A percentile compares a stretch with the other conserved stretches of the same genome.
These are phyloP conservation scores for Metschnikowia lochheadii DNA, from an alignment of 805 yeast genomes.

Conservation along the genomic window DNA sequence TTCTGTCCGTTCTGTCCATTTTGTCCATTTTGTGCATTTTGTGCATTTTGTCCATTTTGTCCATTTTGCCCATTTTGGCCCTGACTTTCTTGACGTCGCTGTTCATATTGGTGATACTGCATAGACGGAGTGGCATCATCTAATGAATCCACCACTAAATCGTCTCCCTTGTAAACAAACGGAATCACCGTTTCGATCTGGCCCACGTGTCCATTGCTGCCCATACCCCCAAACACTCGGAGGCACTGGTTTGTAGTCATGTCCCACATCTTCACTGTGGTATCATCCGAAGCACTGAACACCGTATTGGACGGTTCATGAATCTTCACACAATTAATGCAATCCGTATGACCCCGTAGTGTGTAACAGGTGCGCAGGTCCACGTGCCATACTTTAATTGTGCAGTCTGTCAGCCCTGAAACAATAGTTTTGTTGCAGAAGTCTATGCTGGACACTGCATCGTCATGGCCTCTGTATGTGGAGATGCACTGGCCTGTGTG, in stretches of 20 bases:
- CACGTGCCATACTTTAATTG: constrained; percentile 95
- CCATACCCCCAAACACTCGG: constrained; percentile 71
- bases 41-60: too few relatives aligned
- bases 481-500: constrained; percentile 91
- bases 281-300: constrained; percentile 87
- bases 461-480: constrained; percentile 89
- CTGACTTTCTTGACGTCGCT: constrained; percentile 8
- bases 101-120: constrained; percentile 15
- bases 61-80: neutral
- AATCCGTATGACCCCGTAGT: constrained; percentile 85
- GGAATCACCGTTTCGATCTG: constrained; percentile 94
- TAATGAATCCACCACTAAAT: constrained; percentile 43
- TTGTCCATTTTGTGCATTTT: too few relatives aligned
- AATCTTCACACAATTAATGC: constrained; percentile 87
- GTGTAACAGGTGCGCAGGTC: constrained; percentile 90
- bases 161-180: constrained; percentile 59
- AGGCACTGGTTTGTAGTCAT: constrained; percentile 74
- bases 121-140: constrained; percentile 29
- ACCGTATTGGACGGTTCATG: constrained; percentile 75
- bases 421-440: constrained; percentile 77
- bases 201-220: constrained; percentile 81
- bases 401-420: constrained; percentile 88
- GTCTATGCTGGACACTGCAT: constrained; percentile 81
- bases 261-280: constrained; percentile 95
- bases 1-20: neutral